phyloP scores from a whole-genome alignment of 345 rosid genomes.

The Arabidopsis suecica region DNA sequence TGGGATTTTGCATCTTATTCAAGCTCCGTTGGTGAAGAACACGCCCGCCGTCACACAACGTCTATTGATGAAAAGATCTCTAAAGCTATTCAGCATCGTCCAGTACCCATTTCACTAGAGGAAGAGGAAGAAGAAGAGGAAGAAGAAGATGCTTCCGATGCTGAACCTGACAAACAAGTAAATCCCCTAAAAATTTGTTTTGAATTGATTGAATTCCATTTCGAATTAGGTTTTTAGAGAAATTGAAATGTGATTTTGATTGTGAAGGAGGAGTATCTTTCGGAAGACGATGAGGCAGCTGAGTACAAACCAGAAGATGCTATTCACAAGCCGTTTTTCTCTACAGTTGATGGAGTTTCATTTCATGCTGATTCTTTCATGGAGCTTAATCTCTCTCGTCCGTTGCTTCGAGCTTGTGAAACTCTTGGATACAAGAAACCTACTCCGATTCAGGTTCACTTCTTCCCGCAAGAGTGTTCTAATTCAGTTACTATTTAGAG shows the following conservation, averaged over 20 bases:
- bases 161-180: constrained; percentile 75
- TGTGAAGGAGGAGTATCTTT: constrained; percentile 68
- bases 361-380: constrained; percentile 85
- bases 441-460: constrained; percentile 90
- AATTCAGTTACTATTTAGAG: not conserved
- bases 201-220: not conserved
- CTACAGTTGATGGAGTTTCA: constrained; percentile 71
- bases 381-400: constrained; percentile 91
- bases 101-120: constrained; percentile 43
- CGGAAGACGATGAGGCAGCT: constrained; percentile 70
- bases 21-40: constrained; percentile 88
- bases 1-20: constrained; percentile 91
- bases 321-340: constrained; percentile 67
- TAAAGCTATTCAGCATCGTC: constrained; percentile 56
- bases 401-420: constrained; percentile 91
- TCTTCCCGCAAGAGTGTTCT: not conserved
- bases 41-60: constrained; percentile 89
- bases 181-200: not conserved
- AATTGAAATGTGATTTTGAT: not conserved
- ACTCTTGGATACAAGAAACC: constrained; percentile 87
- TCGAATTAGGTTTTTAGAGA: not conserved
- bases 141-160: constrained; percentile 48
- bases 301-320: constrained; percentile 46
- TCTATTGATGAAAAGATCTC: constrained; percentile 86
- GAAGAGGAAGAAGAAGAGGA: constrained; percentile 36